Evolutionary conservation across 257 asterid genomes (phyloP).

Genomic region (Primulina huaijiensis): DNA sequence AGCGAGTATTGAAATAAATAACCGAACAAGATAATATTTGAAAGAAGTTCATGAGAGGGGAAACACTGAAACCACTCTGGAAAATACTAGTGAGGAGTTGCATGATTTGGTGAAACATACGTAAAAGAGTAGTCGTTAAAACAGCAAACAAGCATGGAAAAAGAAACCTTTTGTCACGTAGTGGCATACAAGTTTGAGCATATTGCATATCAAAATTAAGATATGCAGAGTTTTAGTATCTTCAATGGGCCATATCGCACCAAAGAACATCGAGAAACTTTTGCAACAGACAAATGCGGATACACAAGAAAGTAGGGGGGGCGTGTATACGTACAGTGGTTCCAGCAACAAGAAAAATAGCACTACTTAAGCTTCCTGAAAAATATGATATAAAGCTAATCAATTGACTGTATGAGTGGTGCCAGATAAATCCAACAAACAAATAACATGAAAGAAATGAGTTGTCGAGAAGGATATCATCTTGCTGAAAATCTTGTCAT

Average conservation of each 20-base stretch:
- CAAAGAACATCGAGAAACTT: neutral
- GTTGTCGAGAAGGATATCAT: conserved; percentile 3
- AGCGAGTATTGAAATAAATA: neutral
- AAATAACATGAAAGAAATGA: neutral
- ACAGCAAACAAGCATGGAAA: neutral
- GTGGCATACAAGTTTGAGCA: neutral
- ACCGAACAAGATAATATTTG: neutral
- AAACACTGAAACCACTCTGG: neutral
- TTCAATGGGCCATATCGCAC: conserved; percentile 4
- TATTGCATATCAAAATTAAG: neutral
- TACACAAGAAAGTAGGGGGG: conserved; percentile 23
- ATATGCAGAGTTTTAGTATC: too few relatives aligned
- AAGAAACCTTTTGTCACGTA: neutral
- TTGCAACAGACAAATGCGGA: neutral
- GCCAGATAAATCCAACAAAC: conserved; percentile 14
- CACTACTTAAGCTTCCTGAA: conserved; percentile 85
- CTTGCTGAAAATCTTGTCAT: neutral
- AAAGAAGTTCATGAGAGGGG: neutral
- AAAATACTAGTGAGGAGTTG: too few relatives aligned
- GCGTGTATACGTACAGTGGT: conserved; percentile 63
- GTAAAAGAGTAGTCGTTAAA: neutral
- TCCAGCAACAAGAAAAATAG: conserved; percentile 90
- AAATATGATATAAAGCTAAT: conserved; percentile 22
- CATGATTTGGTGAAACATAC: neutral
- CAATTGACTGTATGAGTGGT: conserved; percentile 9